These are phyloP conservation scores for Aquilaria agallochum DNA, from an alignment of 441 rosid genomes.

Conservation along the genomic window DNA sequence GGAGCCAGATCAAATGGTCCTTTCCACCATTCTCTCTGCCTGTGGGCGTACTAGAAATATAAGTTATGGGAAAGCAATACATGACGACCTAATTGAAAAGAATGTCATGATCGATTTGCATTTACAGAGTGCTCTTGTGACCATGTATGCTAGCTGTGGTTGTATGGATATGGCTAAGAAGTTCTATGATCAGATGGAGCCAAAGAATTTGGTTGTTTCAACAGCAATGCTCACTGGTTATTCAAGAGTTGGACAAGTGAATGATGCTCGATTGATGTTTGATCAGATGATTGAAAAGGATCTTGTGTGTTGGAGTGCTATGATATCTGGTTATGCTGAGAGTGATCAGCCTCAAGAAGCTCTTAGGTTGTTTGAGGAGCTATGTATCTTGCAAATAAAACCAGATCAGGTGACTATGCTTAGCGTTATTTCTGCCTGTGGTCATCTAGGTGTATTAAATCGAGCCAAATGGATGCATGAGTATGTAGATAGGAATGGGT, in stretches of 20 bases:
- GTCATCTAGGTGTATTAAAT: slow-evolving; percentile 40
- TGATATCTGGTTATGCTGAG: slow-evolving; percentile 60
- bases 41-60: slow-evolving; percentile 41
- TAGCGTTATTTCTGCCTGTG: slow-evolving; percentile 55
- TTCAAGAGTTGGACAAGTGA: slow-evolving; percentile 40
- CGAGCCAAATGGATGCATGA: slow-evolving; percentile 36
- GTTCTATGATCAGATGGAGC: slow-evolving; percentile 28
- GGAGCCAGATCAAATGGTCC: slow-evolving; percentile 47
- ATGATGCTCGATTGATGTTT: slow-evolving; percentile 43
- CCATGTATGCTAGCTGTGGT: slow-evolving; percentile 49
- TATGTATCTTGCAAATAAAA: slow-evolving; percentile 25
- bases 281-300: slow-evolving; percentile 37
- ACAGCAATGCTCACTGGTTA: slow-evolving; percentile 59
- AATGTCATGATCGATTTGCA: slow-evolving; percentile 31
- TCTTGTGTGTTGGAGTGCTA: slow-evolving; percentile 54
- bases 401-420: slow-evolving; percentile 48
- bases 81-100: slow-evolving; percentile 39
- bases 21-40: slow-evolving; percentile 49
- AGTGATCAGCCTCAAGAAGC: slow-evolving; percentile 54
- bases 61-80: slow-evolving; percentile 38
- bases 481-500: slow-evolving; percentile 22
- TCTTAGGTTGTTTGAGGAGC: slow-evolving; percentile 38
- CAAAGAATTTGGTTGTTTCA: slow-evolving; percentile 36
- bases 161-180: slow-evolving; percentile 40
- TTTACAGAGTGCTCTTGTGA: slow-evolving; percentile 49